These are phyloP conservation scores for Phytophthora agathidicida DNA, from an alignment of 352 stramenopile species.

Conservation along the genomic window DNA sequence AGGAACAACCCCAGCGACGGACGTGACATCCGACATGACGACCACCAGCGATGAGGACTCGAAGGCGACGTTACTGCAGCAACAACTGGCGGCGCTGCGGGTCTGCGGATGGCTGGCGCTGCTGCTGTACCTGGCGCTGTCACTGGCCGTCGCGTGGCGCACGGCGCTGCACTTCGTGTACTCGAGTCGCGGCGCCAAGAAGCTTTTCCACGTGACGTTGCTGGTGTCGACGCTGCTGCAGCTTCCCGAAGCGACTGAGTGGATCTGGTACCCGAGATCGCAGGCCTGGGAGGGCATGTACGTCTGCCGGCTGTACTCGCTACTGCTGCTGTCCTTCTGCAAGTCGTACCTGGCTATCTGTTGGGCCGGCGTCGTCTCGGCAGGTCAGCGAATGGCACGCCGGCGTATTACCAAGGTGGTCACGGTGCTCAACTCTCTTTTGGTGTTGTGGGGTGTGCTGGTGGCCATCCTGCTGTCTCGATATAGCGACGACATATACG, in stretches of 20 bases:
- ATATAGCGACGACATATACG: slow-evolving; percentile 59
- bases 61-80: slow-evolving; percentile 20
- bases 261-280: slow-evolving; percentile 62
- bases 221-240: slow-evolving; percentile 69
- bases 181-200: slow-evolving; percentile 60
- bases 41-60: slow-evolving; percentile 18
- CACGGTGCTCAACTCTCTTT: slow-evolving; percentile 54
- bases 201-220: slow-evolving; percentile 77
- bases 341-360: slow-evolving; percentile 84
- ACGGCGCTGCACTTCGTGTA: slow-evolving; percentile 62
- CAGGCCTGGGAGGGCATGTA: slow-evolving; percentile 74
- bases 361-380: slow-evolving; percentile 84
- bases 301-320: slow-evolving; percentile 63
- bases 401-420: slow-evolving; percentile 62
- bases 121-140: slow-evolving; percentile 66
- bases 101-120: slow-evolving; percentile 69
- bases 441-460: slow-evolving; percentile 65
- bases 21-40: slow-evolving; percentile 2
- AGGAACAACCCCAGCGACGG: slow-evolving; percentile 3
- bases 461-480: slow-evolving; percentile 56
- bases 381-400: slow-evolving; percentile 64
- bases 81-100: slow-evolving; percentile 51
- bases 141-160: slow-evolving; percentile 68
- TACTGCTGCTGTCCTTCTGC: slow-evolving; percentile 78
- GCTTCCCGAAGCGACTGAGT: slow-evolving; percentile 65